Evolutionary conservation across 2,329 filamentous ascomycete species (phyloP), one percentile per base, ranked within the genome.

Genomic region (Curvularia hawaiiensis): DNA sequence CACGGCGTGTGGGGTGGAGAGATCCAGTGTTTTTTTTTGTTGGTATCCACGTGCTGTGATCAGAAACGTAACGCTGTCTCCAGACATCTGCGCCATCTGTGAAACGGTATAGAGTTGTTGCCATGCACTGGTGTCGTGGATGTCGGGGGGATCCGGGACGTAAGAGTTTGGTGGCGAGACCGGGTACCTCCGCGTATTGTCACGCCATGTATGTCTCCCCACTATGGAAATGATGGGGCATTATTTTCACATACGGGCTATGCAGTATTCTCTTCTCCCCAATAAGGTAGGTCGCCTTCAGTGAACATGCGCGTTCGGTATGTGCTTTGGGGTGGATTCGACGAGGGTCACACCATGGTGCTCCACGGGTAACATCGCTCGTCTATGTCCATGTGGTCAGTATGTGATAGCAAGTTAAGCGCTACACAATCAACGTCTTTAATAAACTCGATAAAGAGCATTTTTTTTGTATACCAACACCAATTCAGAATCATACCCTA

Each of bases 201-300:
- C 54, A 57, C 59, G 51, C 54, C 58, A 59, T 35, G 14, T 26
- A 11, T 53, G 35, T 59, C 56, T 58, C 51, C 24, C 60, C 58
- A 62, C 54, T 24, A 24, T 18, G 28, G 14, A 1, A 16, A 26
- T 14, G 12, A 30, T 49, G 31, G 38, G 2, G 40, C 35, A 30
- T 20, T 16, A 33, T 18, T 5, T 48, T 28, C 31, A 11, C 47
- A 33, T 14, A 31, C 8, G n/a, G 20, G 9, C 11, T 9, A 24
- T 38, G 18, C 31, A 16, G 24, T 10, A 33, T 44, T 55, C 20
- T 41, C 30, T 38, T 18, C 11, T 14, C 26, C 24, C 22, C 31
- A 14, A 18, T 18, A 14, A 10, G 35, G 35, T 18, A 38, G 35
- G 35, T 35, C 33, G 16, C 7, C 12, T 35, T 16, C 14, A 5